These are phyloP conservation scores for Sugiyamaella japonica DNA, from an alignment of 1,139 yeast species.

Conservation along the genomic window DNA sequence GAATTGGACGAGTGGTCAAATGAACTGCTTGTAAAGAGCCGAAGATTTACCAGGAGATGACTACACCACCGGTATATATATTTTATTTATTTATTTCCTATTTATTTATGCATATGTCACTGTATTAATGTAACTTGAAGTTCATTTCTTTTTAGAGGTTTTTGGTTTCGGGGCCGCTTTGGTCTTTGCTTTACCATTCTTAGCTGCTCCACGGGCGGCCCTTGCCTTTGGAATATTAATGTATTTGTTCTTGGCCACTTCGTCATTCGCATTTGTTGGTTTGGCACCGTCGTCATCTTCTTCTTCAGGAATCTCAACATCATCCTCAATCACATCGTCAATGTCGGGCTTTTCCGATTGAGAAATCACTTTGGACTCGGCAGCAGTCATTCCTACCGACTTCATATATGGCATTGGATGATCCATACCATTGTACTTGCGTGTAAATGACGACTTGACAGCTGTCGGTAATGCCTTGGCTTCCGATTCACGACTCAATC, in stretches of 20 bases:
- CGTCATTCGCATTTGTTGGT: conserved; percentile 43
- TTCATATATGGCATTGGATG: conserved; percentile 89
- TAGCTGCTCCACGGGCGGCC: conserved; percentile 29
- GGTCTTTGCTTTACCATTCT: conserved; percentile 26
- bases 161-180: conserved; percentile 24
- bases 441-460: conserved; percentile 80
- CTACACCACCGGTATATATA: not conserved
- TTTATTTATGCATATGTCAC: not conserved
- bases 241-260: conserved; percentile 56
- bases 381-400: conserved; percentile 52
- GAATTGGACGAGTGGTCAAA: conserved; percentile 65
- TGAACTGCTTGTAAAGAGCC: conserved; percentile 49
- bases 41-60: conserved; percentile 29
- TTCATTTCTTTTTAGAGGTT: conserved; percentile 22
- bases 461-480: conserved; percentile 70
- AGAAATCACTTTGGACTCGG: conserved; percentile 41
- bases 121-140: not conserved
- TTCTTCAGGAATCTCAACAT: conserved; percentile 64
- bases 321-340: conserved; percentile 59
- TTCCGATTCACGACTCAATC: conserved; percentile 39
- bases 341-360: conserved; percentile 51
- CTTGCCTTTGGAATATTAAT: conserved; percentile 48
- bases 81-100: not conserved
- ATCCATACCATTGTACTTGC: conserved; percentile 67
- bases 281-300: conserved; percentile 49